Conservation (phyloP, 768 basidiomycete species). For the Suillus decipiens region DNA sequence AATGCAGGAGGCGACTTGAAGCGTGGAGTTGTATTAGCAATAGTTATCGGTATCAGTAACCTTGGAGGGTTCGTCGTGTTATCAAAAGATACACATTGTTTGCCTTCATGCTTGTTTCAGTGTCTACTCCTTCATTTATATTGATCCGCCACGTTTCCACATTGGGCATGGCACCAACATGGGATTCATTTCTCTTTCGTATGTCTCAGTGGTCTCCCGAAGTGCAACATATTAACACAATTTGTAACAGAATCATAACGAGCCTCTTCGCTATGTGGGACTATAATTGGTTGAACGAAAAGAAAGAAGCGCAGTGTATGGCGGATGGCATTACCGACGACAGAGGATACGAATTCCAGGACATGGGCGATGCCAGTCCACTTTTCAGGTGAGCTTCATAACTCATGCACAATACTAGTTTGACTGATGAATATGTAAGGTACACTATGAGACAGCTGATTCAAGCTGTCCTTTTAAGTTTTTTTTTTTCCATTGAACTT, state of each 20-base stretch:
- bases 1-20: slow-evolving; percentile 59
- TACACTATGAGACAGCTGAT: not conserved
- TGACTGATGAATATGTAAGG: not conserved
- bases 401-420: not conserved
- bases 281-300: slow-evolving; percentile 51
- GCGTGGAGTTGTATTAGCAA: slow-evolving; percentile 51
- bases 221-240: slow-evolving; percentile 27
- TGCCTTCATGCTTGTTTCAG: slow-evolving; percentile 19
- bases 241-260: slow-evolving; percentile 40
- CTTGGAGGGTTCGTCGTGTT: slow-evolving; percentile 47
- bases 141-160: slow-evolving; percentile 38
- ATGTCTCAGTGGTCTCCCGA: slow-evolving; percentile 14
- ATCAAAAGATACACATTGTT: slow-evolving; percentile 31
- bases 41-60: slow-evolving; percentile 56
- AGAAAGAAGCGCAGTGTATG: slow-evolving; percentile 47
- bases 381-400: slow-evolving; percentile 44
- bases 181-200: slow-evolving; percentile 35
- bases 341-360: slow-evolving; percentile 41
- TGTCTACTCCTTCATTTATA: slow-evolving; percentile 44
- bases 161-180: slow-evolving; percentile 39
- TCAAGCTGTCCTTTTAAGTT: not conserved
- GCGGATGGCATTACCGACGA: slow-evolving; percentile 44
- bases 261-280: slow-evolving; percentile 48
- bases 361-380: slow-evolving; percentile 56
- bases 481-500: too few relatives aligned